A percentile compares a stretch with the other conserved stretches of the same genome.
phyloP scores from a whole-genome alignment of 768 basidiomycete genomes.

The Mycena venus region DNA sequence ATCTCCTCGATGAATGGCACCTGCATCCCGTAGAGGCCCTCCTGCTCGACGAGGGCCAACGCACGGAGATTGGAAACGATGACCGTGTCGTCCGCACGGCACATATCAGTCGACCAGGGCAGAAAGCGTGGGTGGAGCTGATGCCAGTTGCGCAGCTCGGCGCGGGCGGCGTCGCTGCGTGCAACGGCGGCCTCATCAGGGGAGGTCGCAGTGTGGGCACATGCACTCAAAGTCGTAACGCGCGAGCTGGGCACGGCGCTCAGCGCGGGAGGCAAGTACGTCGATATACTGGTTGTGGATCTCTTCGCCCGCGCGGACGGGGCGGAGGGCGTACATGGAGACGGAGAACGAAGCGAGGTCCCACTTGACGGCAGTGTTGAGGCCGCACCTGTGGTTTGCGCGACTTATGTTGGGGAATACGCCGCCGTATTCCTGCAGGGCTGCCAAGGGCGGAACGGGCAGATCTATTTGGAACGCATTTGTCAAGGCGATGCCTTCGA shows the following conservation, averaged over 20 bases:
- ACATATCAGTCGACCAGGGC: conserved; percentile 59
- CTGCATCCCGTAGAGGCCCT: conserved; percentile 57
- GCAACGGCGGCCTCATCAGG: conserved; percentile 31
- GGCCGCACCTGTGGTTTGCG: conserved; percentile 62
- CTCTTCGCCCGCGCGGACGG: conserved; percentile 55
- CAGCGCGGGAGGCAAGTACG: conserved; percentile 50
- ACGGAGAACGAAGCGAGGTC: conserved; percentile 52
- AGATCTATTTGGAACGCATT: conserved; percentile 57
- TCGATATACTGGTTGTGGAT: conserved; percentile 62
- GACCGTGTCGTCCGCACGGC: conserved; percentile 54
- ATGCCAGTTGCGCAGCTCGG: conserved; percentile 49
- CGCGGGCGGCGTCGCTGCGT: conserved; percentile 49
- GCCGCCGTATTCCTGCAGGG: conserved; percentile 53
- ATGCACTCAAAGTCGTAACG: conserved; percentile 58
- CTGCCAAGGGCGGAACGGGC: conserved; percentile 37
- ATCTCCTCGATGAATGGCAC: conserved; percentile 58
- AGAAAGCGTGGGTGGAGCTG: conserved; percentile 52
- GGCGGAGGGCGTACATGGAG: conserved; percentile 56
- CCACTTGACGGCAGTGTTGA: conserved; percentile 60
- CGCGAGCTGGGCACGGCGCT: conserved; percentile 49
- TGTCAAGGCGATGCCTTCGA: conserved; percentile 60
- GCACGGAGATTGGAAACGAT: conserved; percentile 54
- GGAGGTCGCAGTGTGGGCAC: conserved; percentile 53
- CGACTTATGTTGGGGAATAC: conserved; percentile 58
- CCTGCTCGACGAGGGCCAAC: conserved; percentile 54